Evolutionary conservation across 352 stramenopile species (phyloP).

Genomic region (Globisporangium takayamanum): DNA sequence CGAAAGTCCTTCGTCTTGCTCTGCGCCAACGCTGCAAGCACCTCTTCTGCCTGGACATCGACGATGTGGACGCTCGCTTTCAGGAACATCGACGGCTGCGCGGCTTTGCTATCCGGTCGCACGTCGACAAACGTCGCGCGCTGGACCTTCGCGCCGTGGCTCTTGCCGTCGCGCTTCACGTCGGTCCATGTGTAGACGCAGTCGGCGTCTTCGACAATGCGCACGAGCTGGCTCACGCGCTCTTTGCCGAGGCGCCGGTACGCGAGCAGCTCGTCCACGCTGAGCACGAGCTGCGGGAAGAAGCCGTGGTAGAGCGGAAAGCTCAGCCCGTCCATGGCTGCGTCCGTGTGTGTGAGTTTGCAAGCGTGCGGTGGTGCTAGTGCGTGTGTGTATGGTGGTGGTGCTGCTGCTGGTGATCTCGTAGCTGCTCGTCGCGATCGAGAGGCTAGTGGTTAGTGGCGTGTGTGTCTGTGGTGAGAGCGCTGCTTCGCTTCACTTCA

Average conservation of each 20-base stretch:
- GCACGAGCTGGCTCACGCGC: conserved; percentile 61
- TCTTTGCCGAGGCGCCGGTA: conserved; percentile 77
- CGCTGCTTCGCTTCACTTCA: too few species aligned
- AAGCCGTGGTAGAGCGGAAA: conserved; percentile 74
- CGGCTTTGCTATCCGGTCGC: conserved; percentile 27
- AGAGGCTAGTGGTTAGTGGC: neutral
- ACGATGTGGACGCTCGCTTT: conserved; percentile 60
- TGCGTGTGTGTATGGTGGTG: conserved; percentile 1
- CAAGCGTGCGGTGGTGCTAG: neutral
- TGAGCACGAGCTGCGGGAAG: conserved; percentile 75
- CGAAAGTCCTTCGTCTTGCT: conserved; percentile 49
- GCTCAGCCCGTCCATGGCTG: conserved; percentile 27
- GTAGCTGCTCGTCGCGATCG: neutral
- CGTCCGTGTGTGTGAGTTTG: neutral
- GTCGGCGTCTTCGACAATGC: conserved; percentile 75
- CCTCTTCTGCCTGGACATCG: conserved; percentile 55
- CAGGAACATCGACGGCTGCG: conserved; percentile 40
- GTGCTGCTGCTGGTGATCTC: neutral
- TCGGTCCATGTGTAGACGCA: conserved; percentile 65
- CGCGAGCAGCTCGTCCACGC: conserved; percentile 58
- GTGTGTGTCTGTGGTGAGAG: too few species aligned
- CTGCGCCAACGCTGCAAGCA: conserved; percentile 49
- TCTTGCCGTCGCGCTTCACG: conserved; percentile 12
- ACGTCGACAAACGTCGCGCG: conserved; percentile 62
- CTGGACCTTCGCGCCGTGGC: conserved; percentile 20